These are phyloP conservation scores for Catunica adiposa DNA, from an alignment of 2,329 filamentous ascomycete species.

Conservation along the genomic window DNA sequence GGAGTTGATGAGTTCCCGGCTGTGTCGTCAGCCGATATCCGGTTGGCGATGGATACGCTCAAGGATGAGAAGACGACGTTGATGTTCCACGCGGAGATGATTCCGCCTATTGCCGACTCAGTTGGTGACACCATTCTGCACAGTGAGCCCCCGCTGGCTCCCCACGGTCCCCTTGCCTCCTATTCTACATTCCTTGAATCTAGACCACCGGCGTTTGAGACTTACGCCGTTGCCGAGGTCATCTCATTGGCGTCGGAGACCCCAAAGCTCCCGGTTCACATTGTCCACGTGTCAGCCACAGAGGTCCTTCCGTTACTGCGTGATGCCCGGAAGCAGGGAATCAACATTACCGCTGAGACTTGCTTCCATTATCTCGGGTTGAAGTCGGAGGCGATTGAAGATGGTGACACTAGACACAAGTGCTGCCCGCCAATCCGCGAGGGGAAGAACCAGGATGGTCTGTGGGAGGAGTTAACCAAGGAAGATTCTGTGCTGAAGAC, in stretches of 20 bases:
- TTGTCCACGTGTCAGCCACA: slow-evolving; percentile 82
- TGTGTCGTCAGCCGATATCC: slow-evolving; percentile 64
- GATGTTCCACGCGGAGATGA: slow-evolving; percentile 99
- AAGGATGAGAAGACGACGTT: slow-evolving; percentile 72
- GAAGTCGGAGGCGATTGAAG: slow-evolving; percentile 61
- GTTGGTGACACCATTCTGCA: slow-evolving; percentile 61
- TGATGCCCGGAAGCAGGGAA: slow-evolving; percentile 51
- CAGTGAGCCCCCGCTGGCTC: slow-evolving; percentile 52
- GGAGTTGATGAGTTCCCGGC: slow-evolving; percentile 94
- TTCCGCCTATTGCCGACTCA: slow-evolving; percentile 67
- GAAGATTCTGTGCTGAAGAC: slow-evolving; percentile 68
- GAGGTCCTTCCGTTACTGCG: slow-evolving; percentile 71
- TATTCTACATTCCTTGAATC: slow-evolving; percentile 90
- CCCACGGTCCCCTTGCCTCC: slow-evolving; percentile 52
- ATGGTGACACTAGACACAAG: slow-evolving; percentile 84
- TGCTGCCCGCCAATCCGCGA: slow-evolving; percentile 86
- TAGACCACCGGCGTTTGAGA: slow-evolving; percentile 78
- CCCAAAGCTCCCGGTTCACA: slow-evolving; percentile 71
- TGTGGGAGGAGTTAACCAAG: slow-evolving; percentile 68
- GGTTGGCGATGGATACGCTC: slow-evolving; percentile 62
- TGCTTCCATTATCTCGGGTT: slow-evolving; percentile 90
- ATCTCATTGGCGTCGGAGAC: slow-evolving; percentile 65
- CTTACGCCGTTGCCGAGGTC: slow-evolving; percentile 76
- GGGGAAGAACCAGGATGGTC: slow-evolving; percentile 61
- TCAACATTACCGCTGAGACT: slow-evolving; percentile 85